Percentiles rank a stretch among this genome's conserved stretches.
Conservation (phyloP, 768 basidiomycete species). For the Phanerochaete carnosa region DNA sequence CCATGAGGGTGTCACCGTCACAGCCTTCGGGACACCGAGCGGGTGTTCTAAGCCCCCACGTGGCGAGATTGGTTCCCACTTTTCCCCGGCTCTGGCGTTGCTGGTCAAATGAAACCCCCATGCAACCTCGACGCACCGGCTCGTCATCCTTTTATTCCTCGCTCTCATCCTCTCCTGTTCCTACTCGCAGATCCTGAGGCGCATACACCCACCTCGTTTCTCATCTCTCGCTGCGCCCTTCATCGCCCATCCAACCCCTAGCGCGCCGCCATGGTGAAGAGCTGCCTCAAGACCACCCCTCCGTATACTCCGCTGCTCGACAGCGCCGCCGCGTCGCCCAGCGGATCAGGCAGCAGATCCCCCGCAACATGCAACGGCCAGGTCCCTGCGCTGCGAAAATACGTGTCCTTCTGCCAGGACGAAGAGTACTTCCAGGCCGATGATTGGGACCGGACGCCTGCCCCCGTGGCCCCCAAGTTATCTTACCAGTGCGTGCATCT, state of each 20-base stretch:
- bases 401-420: conserved; percentile 15
- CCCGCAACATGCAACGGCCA: background rate
- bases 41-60: conserved; percentile 2
- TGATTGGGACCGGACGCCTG: conserved; percentile 19
- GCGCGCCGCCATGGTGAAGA: conserved; percentile 11
- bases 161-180: background rate
- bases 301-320: conserved; percentile 5
- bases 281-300: conserved; percentile 17
- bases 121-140: conserved; percentile 2
- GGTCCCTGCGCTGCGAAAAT: conserved; percentile 4
- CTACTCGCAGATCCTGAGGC: background rate
- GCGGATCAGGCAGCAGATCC: background rate
- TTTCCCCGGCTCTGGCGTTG: conserved; percentile 8
- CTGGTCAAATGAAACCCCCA: conserved; percentile 7
- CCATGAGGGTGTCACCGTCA: background rate
- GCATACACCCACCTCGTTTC: background rate
- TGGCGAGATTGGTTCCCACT: conserved; percentile 6
- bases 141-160: background rate
- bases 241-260: background rate
- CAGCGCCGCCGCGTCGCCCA: conserved; percentile 7
- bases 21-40: background rate
- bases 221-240: background rate
- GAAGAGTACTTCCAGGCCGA: conserved; percentile 20
- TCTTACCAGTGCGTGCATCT: conserved; percentile 15
- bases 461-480: conserved; percentile 16